Base-by-base conservation (phyloP, 129 eudicot genomes). In the Arctium minus region DNA sequence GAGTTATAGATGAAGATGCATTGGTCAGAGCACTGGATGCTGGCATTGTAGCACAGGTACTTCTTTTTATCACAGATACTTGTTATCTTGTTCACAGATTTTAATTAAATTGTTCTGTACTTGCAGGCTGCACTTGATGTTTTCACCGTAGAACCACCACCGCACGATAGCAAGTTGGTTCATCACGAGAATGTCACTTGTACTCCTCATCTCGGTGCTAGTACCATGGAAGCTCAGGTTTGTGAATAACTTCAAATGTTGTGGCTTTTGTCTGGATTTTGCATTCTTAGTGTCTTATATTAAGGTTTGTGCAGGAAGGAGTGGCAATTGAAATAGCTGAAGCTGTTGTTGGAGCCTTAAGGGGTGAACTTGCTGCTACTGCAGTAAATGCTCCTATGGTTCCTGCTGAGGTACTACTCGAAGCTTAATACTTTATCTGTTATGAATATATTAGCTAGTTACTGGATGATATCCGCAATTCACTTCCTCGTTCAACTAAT, bases 331-430 rank as follows among this genome's bases (percentile, higher is more conserved):
- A 84, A 39, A 84, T 84, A 8, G 87, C 87, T 64, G 87, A 78
- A 78, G 87, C 87, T 84, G 79, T 84, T 64, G 83, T 84, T 72
- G 83, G 83, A 31, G 87, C 87, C 73, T 84, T 84, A 33, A 72
- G 74, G 22, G 83, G 87, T 38, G 98, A 94, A 85, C 98, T 94
- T 91, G 96, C 98, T 72, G 92, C 98, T 35, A 94, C 98, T 72
- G 98, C 98, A 36, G 98, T 94, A 72, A 94, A 94, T 85, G 98
- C 98, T 31, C 98, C 97, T 53, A 92, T 94, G 98, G 98, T 94
- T 84, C 92, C 98, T 85, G 92, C 98, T 87, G 96, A 94, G 98
- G 98, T 92, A 92, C 68, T 44, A 76, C 76, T 64, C 30, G 5
- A 75, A 82, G 39, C 70, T 15, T 44, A 13, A 64, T 64, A 22